Evolutionary conservation across 2,329 filamentous ascomycete species (phyloP), one percentile per base, ranked within the genome.

Genomic region (Trichoderma breve): DNA sequence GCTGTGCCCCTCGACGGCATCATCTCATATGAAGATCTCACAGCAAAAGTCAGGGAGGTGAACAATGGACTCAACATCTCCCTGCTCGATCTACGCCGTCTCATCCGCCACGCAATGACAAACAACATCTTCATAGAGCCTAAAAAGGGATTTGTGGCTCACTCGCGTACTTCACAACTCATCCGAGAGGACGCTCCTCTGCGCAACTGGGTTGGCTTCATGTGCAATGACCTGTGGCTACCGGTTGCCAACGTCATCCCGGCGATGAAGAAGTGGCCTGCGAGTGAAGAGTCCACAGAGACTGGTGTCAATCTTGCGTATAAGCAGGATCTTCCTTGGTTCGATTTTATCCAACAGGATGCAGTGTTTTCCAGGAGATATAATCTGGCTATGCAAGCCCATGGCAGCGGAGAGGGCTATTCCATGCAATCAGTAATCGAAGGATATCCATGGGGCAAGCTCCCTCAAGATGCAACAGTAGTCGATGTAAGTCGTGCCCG

Each of bases 81-180:
- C 12, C 57, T 77, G 11, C 72, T 74, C 32, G 76, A 78, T 68
- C 73, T 80, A 24, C 76, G 77, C 24, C 82, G 82, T 47, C 74
- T 84, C 7, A 51, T 83, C 51, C 81, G 82, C 21, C 78, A 81
- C 61, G 81, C 80, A 61, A 81, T 82, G 70, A 78, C 79, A 0
- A 81, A 82, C 71, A 77, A 78, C 51, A 75, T 84, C 36, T 84
- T 85, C 70, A 61, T 67, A 34, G 83, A 84, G 74, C 81, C 81
- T 0, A 70, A 75, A 15, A 76, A 78, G 18, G 82, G 81, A 2
- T 75, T 77, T 15, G 81, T 85, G 6, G 79, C 79, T 4, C 83
- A 85, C 72, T 84, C 81, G 3, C 75, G 77, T 3, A 74, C 76
- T 0, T 81, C 80, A 14, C 76, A 74, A 8, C 65, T 79, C 1